phyloP scores from a whole-genome alignment of 345 rosid genomes.

The Camelina hispida region DNA sequence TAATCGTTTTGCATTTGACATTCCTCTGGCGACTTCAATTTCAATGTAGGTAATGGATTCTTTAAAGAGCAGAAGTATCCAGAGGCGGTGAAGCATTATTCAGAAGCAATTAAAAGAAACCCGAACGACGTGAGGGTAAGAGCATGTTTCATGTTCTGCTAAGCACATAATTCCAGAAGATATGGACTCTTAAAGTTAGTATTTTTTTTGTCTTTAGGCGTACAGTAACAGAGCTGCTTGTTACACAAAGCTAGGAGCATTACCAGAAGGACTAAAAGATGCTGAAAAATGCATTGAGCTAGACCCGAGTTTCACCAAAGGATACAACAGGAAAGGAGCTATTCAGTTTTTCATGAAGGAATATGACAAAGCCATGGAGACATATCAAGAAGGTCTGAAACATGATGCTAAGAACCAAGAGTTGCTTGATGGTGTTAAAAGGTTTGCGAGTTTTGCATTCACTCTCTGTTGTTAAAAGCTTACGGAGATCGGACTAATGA shows the following conservation, averaged over 20 bases:
- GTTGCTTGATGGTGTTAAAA: constrained; percentile 81
- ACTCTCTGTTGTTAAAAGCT: too few relatives aligned
- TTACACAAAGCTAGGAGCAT: constrained; percentile 90
- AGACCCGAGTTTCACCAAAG: constrained; percentile 87
- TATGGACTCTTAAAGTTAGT: background rate
- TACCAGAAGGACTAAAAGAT: constrained; percentile 95
- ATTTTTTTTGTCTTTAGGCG: constrained; percentile 48
- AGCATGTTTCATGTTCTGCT: background rate
- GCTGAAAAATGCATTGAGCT: constrained; percentile 98
- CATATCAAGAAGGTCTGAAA: constrained; percentile 88
- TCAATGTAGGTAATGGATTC: constrained; percentile 69
- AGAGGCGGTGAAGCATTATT: constrained; percentile 87
- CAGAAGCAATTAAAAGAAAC: constrained; percentile 86
- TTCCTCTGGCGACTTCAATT: background rate
- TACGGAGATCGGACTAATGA: background rate
- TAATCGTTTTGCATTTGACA: background rate
- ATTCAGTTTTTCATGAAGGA: constrained; percentile 96
- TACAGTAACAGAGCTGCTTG: constrained; percentile 98
- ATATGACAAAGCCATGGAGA: constrained; percentile 85
- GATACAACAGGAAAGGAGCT: constrained; percentile 93
- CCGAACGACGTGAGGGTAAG: constrained; percentile 75
- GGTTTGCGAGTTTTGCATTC: constrained; percentile 49
- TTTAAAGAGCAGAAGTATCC: constrained; percentile 94
- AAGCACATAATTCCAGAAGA: background rate
- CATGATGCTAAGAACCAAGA: constrained; percentile 89